Base-by-base conservation (phyloP, 306 rosid genomes). In the Glycine latifolia region DNA sequence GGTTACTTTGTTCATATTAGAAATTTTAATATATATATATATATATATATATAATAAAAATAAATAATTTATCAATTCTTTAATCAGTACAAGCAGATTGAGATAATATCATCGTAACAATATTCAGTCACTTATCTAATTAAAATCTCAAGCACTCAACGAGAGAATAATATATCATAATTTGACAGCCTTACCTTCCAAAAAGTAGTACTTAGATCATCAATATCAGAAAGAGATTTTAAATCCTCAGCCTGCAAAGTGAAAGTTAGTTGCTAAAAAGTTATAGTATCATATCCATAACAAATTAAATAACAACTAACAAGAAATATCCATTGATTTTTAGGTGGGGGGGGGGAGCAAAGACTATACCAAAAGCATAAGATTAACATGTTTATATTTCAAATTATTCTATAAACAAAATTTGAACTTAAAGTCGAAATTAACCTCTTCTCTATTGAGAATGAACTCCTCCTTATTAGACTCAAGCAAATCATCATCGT, bases 391-490 rank as follows among this genome's bases (percentile, higher is more conserved):
- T 8, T 59, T 33, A 67, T 59, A 76, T 66, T 61, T 47, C 5
- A 66, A 70, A 71, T 20, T 68, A 47, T 17, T 55, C 14, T 8
- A 55, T n/a, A 55, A 49, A 60, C 31, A 48, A 79, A 66, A 44
- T 10, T 10, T 62, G 15, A 67, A 39, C 3, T 62, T 33, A 12
- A 31, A 15, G 14, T 14, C 10, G 75, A 80, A 49, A 62, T 2
- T 49, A 76, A 92, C 97, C 95, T 88, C 96, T 79, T 86, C 91
- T 87, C 68, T 86, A 55, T 87, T 82, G 75, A 88, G 88, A 79
- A 93, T 84, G 86, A 95, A 93, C 84, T 93, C 98, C 84, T 95
- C 98, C 81, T 91, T 98, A 10, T 91, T 95, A 59, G 82, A 62
- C 79, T 82, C 97, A 58, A 85, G 89, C 62, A 83, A 67, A 52